Evolutionary conservation across 2,329 filamentous ascomycete genomes (phyloP).

Genomic region (Ophiostoma triangulosporum): DNA sequence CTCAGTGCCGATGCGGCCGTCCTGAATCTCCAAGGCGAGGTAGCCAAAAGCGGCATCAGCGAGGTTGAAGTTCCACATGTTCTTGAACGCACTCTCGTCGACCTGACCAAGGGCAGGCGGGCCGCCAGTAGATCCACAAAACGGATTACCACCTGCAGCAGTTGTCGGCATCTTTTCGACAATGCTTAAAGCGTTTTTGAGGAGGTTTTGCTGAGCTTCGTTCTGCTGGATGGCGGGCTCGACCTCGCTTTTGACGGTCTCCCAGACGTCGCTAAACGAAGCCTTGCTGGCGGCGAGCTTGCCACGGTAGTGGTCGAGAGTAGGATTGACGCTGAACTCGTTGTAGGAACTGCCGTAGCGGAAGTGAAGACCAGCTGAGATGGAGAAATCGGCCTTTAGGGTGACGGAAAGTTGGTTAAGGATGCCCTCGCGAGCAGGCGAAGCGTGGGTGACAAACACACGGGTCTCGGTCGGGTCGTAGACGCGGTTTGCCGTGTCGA

Average conservation of each 20-base stretch:
- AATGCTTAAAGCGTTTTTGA: conserved; percentile 81
- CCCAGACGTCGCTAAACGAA: conserved; percentile 98
- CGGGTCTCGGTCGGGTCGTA: conserved; percentile 97
- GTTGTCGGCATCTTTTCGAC: conserved; percentile 97
- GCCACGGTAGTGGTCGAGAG: conserved; percentile 92
- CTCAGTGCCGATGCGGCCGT: conserved; percentile 90
- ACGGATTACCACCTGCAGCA: conserved; percentile 91
- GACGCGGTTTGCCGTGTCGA: conserved; percentile 94
- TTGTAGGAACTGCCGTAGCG: conserved; percentile 98
- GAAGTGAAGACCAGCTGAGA: conserved; percentile 96
- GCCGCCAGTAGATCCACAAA: conserved; percentile 70
- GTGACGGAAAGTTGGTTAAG: conserved; percentile 96
- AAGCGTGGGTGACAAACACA: conserved; percentile 92
- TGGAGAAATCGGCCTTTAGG: conserved; percentile 94
- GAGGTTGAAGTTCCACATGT: conserved; percentile 99
- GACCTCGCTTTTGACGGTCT: conserved; percentile 92
- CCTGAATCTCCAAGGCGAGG: conserved; percentile 87
- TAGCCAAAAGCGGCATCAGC: conserved; percentile 96
- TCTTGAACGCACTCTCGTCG: conserved; percentile 98
- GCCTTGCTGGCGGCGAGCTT: conserved; percentile 97
- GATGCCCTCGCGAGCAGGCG: conserved; percentile 88
- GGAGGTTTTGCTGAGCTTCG: conserved; percentile 80
- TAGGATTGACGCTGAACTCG: conserved; percentile 98
- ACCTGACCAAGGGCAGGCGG: conserved; percentile 69
- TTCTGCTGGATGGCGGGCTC: conserved; percentile 90